A percentile compares a stretch with the other conserved stretches of the same genome.
Evolutionary conservation across 768 basidiomycete species (phyloP).

Genomic region (Phaeotremella skinneri): DNA sequence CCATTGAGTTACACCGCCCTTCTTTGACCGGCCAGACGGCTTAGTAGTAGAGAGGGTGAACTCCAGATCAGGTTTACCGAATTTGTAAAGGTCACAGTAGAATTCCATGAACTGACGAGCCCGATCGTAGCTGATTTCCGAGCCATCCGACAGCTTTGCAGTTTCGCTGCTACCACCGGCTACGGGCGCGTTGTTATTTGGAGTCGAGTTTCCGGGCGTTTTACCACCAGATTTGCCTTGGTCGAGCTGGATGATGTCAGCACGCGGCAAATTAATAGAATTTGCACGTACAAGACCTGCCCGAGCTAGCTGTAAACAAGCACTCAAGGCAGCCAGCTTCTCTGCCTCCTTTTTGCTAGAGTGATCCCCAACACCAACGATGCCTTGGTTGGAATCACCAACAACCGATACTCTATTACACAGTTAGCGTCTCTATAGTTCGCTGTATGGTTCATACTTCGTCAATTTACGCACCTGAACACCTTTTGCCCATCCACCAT

Average conservation of each 20-base stretch:
- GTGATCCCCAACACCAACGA: conserved; percentile 66
- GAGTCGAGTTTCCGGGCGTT: conserved; percentile 1
- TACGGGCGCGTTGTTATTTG: not conserved
- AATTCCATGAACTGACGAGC: conserved; percentile 92
- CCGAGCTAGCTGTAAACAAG: conserved; percentile 66
- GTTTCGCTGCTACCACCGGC: conserved; percentile 25
- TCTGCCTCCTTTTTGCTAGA: conserved; percentile 64
- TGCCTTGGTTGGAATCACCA: conserved; percentile 34
- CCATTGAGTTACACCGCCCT: conserved; percentile 18
- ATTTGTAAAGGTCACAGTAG: conserved; percentile 77
- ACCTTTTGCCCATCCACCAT: conserved; percentile 48
- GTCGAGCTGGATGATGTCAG: conserved; percentile 16
- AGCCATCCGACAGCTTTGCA: conserved; percentile 62
- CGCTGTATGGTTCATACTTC: conserved; percentile 3
- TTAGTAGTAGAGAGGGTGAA: conserved; percentile 53
- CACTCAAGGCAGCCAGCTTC: conserved; percentile 71
- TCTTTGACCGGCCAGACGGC: conserved; percentile 21
- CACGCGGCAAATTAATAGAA: not conserved
- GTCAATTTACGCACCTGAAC: conserved; percentile 55
- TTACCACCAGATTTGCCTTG: conserved; percentile 19
- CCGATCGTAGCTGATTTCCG: conserved; percentile 64
- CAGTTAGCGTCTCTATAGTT: conserved; percentile 1
- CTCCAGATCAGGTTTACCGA: conserved; percentile 69
- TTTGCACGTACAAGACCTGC: conserved; percentile 62
- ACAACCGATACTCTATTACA: conserved; percentile 45